These are phyloP conservation scores for Ormosia semicastrata DNA, from an alignment of 306 rosid genomes.

Conservation along the genomic window DNA sequence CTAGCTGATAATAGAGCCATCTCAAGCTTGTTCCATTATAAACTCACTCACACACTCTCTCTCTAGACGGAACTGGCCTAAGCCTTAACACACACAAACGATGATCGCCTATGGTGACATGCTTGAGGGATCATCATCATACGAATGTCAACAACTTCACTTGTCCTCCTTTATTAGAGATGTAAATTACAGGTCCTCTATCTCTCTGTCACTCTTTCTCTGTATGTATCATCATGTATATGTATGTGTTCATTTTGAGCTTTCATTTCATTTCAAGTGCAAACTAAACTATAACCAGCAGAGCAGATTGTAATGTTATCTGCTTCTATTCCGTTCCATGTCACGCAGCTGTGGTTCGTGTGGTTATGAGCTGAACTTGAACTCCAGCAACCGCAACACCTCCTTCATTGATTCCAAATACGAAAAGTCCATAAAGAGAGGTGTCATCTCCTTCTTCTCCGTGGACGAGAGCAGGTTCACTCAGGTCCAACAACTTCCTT, in stretches of 20 bases:
- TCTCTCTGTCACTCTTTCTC: neutral
- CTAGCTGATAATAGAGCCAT: neutral
- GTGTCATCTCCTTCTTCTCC: slow-evolving; percentile 33
- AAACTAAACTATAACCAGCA: neutral
- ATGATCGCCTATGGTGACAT: slow-evolving; percentile 20
- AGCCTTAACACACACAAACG: neutral
- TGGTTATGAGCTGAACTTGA: slow-evolving; percentile 38
- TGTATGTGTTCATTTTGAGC: neutral
- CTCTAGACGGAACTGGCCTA: neutral
- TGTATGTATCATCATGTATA: no score
- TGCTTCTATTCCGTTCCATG: neutral
- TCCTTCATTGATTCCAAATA: slow-evolving; percentile 19
- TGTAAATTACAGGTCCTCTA: slow-evolving; percentile 36
- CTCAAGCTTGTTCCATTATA: neutral
- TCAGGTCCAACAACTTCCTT: slow-evolving; percentile 26
- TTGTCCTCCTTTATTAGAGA: slow-evolving; percentile 31
- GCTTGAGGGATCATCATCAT: slow-evolving; percentile 2
- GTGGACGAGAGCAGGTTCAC: slow-evolving; percentile 37
- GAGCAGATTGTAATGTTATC: neutral
- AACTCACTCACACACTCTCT: neutral
- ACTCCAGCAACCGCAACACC: slow-evolving; percentile 37
- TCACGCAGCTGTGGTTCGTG: slow-evolving; percentile 37
- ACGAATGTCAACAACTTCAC: slow-evolving; percentile 23
- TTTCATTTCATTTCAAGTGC: slow-evolving; percentile 16
- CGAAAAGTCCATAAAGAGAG: slow-evolving; percentile 31